Percentiles rank a stretch among this genome's conserved stretches.
These are phyloP conservation scores for Chlamydomonas asymmetrica DNA, from an alignment of 139 green algal genomes.

Conservation along the genomic window DNA sequence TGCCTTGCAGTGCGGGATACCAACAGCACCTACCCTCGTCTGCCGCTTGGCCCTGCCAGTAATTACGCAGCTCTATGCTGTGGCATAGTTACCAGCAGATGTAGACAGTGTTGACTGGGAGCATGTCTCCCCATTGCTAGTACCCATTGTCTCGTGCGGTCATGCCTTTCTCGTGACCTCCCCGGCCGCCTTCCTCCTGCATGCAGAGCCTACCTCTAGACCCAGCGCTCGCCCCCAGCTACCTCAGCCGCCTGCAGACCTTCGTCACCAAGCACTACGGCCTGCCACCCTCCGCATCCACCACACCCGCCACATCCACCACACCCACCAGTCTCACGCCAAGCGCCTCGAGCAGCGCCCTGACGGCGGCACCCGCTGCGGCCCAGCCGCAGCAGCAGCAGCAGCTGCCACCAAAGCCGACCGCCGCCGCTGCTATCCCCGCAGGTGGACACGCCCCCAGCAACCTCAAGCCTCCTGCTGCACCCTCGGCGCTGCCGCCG, in stretches of 20 bases:
- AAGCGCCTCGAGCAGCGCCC: neutral
- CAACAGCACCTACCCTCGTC: too few relatives aligned
- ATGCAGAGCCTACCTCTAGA: conserved; percentile 40
- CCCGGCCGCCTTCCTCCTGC: too few relatives aligned
- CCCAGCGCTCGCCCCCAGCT: conserved; percentile 29
- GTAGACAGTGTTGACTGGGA: too few relatives aligned
- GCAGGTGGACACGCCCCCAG: neutral
- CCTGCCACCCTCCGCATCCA: neutral
- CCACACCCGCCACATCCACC: neutral
- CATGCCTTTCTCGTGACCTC: too few relatives aligned
- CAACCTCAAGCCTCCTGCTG: neutral
- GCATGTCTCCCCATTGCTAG: too few relatives aligned
- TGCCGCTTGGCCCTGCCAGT: too few relatives aligned
- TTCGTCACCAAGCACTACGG: conserved; percentile 65
- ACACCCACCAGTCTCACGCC: neutral
- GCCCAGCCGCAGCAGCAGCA: neutral
- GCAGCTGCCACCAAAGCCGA: neutral
- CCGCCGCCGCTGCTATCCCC: neutral
- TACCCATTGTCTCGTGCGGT: too few relatives aligned
- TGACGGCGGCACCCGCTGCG: too few relatives aligned
- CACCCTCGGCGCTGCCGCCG: neutral
- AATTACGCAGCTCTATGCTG: too few relatives aligned
- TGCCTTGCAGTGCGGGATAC: too few relatives aligned
- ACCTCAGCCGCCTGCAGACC: conserved; percentile 53
- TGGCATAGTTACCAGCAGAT: too few relatives aligned